Conservation (phyloP, 495 filamentous ascomycete species). For the Podospora australis region DNA sequence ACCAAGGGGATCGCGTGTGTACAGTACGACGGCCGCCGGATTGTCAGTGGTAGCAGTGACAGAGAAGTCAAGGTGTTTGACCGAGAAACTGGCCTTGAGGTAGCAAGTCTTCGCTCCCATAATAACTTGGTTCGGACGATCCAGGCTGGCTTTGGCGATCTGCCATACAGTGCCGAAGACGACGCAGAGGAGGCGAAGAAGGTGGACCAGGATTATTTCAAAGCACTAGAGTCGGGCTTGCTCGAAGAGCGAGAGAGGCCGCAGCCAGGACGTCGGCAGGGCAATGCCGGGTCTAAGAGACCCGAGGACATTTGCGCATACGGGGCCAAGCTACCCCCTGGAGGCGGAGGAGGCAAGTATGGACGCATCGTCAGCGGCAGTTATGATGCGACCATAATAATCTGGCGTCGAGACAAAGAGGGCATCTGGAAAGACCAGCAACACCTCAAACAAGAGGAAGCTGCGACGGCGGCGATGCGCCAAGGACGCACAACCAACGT, state of each 20-base stretch:
- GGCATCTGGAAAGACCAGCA: slow-evolving; percentile 73
- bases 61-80: slow-evolving; percentile 94
- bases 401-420: slow-evolving; percentile 81
- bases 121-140: slow-evolving; percentile 83
- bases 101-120: slow-evolving; percentile 79
- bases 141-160: slow-evolving; percentile 85
- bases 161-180: slow-evolving; percentile 69
- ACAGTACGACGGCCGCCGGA: slow-evolving; percentile 92
- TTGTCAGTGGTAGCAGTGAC: slow-evolving; percentile 93
- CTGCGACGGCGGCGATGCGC: slow-evolving; percentile 34
- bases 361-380: slow-evolving; percentile 88
- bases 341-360: slow-evolving; percentile 79
- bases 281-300: slow-evolving; percentile 70
- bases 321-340: slow-evolving; percentile 79
- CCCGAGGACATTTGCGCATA: slow-evolving; percentile 70
- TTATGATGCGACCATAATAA: slow-evolving; percentile 90
- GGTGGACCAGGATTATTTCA: slow-evolving; percentile 65
- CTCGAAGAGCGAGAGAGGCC: slow-evolving; percentile 29
- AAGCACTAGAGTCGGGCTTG: slow-evolving; percentile 58
- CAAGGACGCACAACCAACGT: slow-evolving; percentile 8
- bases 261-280: slow-evolving; percentile 37
- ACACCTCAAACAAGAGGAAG: slow-evolving; percentile 62
- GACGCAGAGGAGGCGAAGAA: slow-evolving; percentile 63
- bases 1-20: slow-evolving; percentile 96
- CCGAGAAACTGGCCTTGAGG: slow-evolving; percentile 71